Percentiles rank a stretch among this genome's conserved stretches.
Evolutionary conservation across 352 stramenopile species (phyloP).

Genomic region (Phytopythium oedochilum): DNA sequence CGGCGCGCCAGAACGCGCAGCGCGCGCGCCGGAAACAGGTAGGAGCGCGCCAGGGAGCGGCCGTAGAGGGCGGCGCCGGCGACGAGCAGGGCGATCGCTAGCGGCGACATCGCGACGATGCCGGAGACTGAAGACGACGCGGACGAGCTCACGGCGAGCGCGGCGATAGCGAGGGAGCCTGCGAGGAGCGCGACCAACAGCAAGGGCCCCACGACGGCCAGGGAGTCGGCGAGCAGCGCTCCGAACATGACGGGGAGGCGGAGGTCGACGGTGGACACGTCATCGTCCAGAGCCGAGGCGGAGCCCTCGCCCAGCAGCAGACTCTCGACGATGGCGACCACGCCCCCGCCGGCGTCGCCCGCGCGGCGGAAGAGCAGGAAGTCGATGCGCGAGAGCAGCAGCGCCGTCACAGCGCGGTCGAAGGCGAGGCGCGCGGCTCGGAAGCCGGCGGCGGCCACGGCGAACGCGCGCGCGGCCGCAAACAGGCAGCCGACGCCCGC

Average conservation of each 20-base stretch:
- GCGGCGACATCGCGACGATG: slow-evolving; percentile 74
- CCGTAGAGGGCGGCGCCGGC: not conserved
- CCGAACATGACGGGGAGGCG: slow-evolving; percentile 68
- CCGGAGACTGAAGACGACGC: slow-evolving; percentile 56
- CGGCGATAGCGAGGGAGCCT: not conserved
- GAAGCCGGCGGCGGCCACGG: slow-evolving; percentile 51
- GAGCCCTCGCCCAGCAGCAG: slow-evolving; percentile 21
- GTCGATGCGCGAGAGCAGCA: slow-evolving; percentile 87
- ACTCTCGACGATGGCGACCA: slow-evolving; percentile 18
- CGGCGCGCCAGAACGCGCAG: slow-evolving; percentile 55
- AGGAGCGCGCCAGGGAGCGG: slow-evolving; percentile 15
- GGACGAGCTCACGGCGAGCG: slow-evolving; percentile 46
- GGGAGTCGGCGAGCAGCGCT: slow-evolving; percentile 76
- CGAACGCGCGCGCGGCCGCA: slow-evolving; percentile 51
- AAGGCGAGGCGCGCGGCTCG: slow-evolving; percentile 73
- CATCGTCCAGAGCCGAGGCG: slow-evolving; percentile 34
- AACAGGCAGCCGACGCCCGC: slow-evolving; percentile 46
- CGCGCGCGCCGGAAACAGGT: slow-evolving; percentile 61
- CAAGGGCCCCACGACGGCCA: slow-evolving; percentile 35
- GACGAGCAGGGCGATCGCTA: slow-evolving; percentile 9
- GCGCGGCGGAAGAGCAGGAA: slow-evolving; percentile 93
- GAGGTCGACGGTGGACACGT: slow-evolving; percentile 93
- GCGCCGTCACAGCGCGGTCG: slow-evolving; percentile 75
- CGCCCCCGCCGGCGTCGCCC: slow-evolving; percentile 32
- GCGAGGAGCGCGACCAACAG: not conserved